Percentiles rank a stretch among this genome's conserved stretches.
Conservation (phyloP, 129 eudicot genomes). For the Helianthus tuberosus region DNA sequence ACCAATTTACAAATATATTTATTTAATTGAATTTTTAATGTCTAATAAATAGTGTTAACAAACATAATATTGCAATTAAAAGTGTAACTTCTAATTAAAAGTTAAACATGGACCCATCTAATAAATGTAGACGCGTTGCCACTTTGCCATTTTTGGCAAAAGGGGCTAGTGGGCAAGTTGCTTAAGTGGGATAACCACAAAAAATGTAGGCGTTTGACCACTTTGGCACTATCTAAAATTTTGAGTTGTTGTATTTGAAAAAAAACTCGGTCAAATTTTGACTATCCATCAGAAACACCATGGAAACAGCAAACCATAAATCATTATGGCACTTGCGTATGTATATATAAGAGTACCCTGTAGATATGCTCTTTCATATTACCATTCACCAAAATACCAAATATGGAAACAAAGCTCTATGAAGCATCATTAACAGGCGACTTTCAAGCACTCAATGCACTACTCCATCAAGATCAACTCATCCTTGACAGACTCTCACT, state of each 20-base stretch:
- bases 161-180: background rate
- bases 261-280: background rate
- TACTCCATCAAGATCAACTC: slow-evolving; percentile 30
- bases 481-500: slow-evolving; percentile 30
- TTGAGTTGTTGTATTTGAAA: background rate
- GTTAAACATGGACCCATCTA: no score
- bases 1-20: no score
- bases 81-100: no score
- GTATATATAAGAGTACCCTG: background rate
- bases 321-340: background rate
- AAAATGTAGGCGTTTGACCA: background rate
- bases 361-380: background rate
- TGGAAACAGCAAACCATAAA: background rate
- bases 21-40: no score
- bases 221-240: background rate
- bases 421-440: slow-evolving; percentile 32
- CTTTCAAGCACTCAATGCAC: slow-evolving; percentile 12
- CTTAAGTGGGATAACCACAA: background rate
- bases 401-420: slow-evolving; percentile 12
- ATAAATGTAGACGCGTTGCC: no score
- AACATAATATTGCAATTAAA: no score
- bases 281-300: background rate
- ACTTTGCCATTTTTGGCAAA: no score
- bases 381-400: background rate
- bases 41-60: no score